phyloP scores from a whole-genome alignment of 345 rosid genomes.

The Salix exigua region DNA sequence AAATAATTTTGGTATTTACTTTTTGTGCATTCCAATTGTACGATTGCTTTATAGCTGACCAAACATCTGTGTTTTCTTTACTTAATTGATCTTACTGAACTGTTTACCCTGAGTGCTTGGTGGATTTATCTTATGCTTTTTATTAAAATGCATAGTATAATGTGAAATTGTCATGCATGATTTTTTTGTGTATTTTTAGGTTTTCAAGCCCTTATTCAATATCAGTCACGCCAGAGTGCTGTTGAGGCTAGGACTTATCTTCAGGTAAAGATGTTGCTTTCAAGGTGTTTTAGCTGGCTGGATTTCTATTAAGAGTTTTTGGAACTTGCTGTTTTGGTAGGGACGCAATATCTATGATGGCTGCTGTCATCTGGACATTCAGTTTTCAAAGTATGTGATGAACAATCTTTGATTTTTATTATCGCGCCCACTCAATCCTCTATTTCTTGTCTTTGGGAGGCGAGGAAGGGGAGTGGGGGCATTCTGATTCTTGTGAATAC shows the following conservation, averaged over 20 bases:
- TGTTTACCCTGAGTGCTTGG: constrained; percentile 1
- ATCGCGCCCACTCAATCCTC: too few relatives aligned
- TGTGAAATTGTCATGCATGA: constrained; percentile 10
- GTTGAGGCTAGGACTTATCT: constrained; percentile 78
- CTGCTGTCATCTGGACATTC: constrained; percentile 97
- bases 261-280: constrained; percentile 48
- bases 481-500: not conserved
- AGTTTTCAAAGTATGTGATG: constrained; percentile 78
- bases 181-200: constrained; percentile 41
- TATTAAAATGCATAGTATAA: not conserved
- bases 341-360: constrained; percentile 98
- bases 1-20: constrained; percentile 8
- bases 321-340: constrained; percentile 34
- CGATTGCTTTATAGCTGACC: constrained; percentile 3
- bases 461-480: not conserved
- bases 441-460: too few relatives aligned
- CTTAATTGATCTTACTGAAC: not conserved
- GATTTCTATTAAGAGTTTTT: constrained; percentile 5
- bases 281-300: constrained; percentile 3
- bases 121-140: constrained; percentile 2
- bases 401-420: not conserved
- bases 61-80: constrained; percentile 6
- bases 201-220: constrained; percentile 96
- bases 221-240: constrained; percentile 70
- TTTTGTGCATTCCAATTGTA: constrained; percentile 1